Conservation (phyloP, 306 rosid species). For the Pyrus communis region DNA sequence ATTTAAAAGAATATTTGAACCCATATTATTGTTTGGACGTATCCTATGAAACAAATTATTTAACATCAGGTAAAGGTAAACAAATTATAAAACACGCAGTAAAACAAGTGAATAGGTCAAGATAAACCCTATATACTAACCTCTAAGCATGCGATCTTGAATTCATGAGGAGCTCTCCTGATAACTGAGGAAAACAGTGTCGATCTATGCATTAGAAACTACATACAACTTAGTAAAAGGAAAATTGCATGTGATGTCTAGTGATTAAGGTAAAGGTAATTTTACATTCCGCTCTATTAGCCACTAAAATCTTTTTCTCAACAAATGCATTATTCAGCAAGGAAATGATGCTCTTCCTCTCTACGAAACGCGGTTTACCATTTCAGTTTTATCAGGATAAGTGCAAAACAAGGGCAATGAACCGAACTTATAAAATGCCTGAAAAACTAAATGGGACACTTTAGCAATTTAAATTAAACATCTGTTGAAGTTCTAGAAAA, state of each 20-base stretch:
- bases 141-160: conserved; percentile 92
- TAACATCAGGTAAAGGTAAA: neutral
- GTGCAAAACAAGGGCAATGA: neutral
- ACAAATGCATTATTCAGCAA: neutral
- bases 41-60: neutral
- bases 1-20: neutral
- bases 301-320: neutral
- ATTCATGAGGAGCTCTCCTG: conserved; percentile 94
- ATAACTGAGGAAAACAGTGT: conserved; percentile 53
- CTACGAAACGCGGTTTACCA: neutral
- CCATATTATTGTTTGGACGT: neutral
- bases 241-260: neutral
- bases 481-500: neutral
- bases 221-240: conserved; percentile 1
- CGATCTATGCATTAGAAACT: conserved; percentile 10
- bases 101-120: conserved; percentile 5
- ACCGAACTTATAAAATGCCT: neutral
- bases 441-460: neutral
- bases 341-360: neutral
- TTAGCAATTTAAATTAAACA: neutral
- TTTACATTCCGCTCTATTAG: neutral
- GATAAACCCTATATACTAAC: conserved; percentile 15
- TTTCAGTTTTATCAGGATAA: neutral
- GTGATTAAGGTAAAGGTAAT: neutral
- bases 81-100: neutral